Evolutionary conservation across 306 rosid species (phyloP), one percentile per base, ranked within the genome.

Genomic region (Trichosanthes cucumerina): DNA sequence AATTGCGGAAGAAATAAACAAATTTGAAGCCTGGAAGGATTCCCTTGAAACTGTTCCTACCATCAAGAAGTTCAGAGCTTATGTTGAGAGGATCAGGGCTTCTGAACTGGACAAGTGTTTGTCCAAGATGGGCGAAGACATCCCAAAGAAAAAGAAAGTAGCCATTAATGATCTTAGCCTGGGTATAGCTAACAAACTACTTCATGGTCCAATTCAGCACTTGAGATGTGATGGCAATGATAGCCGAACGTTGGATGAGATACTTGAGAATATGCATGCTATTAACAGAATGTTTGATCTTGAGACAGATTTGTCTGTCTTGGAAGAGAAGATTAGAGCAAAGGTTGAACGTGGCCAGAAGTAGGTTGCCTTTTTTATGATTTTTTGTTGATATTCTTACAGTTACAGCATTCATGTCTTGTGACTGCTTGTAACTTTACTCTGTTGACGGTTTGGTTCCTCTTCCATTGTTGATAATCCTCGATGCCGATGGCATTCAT

Each of bases 141-240:
- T 92, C 64, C 71, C 98, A 14, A 87, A 87, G 85, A 90, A 95
- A 81, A 86, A 85, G 11, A 89, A 88, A 83, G 83, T 74, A 65
- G 97, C 96, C 56, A 69, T 95, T 64, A 80, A 92, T 58, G 86
- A 93, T 79, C 97, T 95, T 75, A 92, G 98, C 84, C 76, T 80
- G 90, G 88, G 89, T 57, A 88, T 95, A 75, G 92, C 88, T 84
- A 92, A 88, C 38, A 90, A 87, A 73, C 83, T 92, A 39, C 98
- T 95, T 83, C 95, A 87, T 24, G 97, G 98, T 80, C 98, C 97
- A 58, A 92, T 95, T 89, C 88, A 91, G 81, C 93, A 95, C 82
- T 77, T 95, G 81, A 88, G 98, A 82, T 92, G 93, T 78, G 96
- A 91, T 77, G 86, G 84, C 69, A 88, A 77, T 34, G 88, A 88